Evolutionary conservation across 2,329 filamentous ascomycete species (phyloP).

Genomic region (Sclerotinia sclerotiorum): DNA sequence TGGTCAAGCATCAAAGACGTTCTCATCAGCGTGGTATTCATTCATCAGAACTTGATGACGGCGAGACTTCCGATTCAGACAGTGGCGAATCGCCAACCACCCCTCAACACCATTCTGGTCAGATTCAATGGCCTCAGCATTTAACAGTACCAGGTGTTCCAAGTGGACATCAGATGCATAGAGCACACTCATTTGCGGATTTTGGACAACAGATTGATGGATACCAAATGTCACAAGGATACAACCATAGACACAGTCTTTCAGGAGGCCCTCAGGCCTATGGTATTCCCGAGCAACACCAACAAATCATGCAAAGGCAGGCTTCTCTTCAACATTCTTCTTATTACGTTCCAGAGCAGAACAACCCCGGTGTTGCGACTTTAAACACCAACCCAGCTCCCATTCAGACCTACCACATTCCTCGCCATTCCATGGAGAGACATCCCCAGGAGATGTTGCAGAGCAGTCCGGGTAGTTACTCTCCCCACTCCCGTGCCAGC

Average conservation of each 20-base stretch:
- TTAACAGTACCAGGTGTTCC: slow-evolving; percentile 43
- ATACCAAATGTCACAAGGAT: slow-evolving; percentile 41
- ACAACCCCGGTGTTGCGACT: slow-evolving; percentile 61
- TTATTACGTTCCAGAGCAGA: slow-evolving; percentile 59
- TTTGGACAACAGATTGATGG: slow-evolving; percentile 48
- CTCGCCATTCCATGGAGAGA: slow-evolving; percentile 43
- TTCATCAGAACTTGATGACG: slow-evolving; percentile 49
- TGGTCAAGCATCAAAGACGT: slow-evolving; percentile 65
- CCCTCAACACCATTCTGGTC: slow-evolving; percentile 49
- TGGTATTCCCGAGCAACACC: slow-evolving; percentile 46
- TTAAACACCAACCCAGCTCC: slow-evolving; percentile 55
- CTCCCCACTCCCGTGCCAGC: slow-evolving; percentile 54
- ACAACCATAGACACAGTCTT: slow-evolving; percentile 50
- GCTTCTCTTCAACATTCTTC: slow-evolving; percentile 39
- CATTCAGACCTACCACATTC: slow-evolving; percentile 49
- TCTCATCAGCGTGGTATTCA: slow-evolving; percentile 60
- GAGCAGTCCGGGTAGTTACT: slow-evolving; percentile 60
- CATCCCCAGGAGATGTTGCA: slow-evolving; percentile 52
- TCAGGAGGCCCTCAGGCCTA: slow-evolving; percentile 48
- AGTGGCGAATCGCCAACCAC: slow-evolving; percentile 58
- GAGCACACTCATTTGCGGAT: slow-evolving; percentile 55
- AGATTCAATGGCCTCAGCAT: slow-evolving; percentile 52
- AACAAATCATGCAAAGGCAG: slow-evolving; percentile 43
- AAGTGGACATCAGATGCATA: slow-evolving; percentile 43
- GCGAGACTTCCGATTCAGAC: slow-evolving; percentile 42